phyloP scores from a whole-genome alignment of 208 protist species.

The Acanthamoeba royreba region DNA sequence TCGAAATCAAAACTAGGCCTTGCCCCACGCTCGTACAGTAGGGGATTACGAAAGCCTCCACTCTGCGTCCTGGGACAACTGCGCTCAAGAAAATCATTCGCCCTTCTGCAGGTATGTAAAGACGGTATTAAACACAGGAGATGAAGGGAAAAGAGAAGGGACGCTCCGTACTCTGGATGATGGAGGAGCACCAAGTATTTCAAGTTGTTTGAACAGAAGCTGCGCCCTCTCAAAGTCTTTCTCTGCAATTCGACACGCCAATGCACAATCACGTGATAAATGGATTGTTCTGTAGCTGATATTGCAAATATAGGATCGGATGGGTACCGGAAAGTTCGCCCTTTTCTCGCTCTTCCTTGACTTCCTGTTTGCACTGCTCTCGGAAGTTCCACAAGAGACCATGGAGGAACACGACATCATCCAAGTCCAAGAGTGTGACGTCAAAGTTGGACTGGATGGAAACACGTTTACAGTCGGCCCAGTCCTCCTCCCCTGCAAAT shows the following conservation, averaged over 20 bases:
- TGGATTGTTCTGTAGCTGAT: not conserved
- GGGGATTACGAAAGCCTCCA: no score
- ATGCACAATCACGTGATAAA: not conserved
- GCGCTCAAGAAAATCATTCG: no score
- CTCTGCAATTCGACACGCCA: not conserved
- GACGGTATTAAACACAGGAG: no score
- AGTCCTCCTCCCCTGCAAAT: not conserved
- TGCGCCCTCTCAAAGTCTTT: not conserved
- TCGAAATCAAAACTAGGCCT: no score
- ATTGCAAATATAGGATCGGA: not conserved
- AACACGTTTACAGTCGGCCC: not conserved
- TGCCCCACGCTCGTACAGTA: no score
- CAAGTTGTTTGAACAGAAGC: not conserved
- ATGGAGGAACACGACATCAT: constrained; percentile 1
- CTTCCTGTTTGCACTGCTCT: not conserved
- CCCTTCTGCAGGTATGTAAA: no score
- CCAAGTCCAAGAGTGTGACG: not conserved
- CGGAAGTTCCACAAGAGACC: not conserved
- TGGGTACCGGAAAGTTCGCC: not conserved
- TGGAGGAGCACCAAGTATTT: not conserved
- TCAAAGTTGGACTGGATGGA: not conserved
- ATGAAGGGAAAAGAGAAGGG: no score
- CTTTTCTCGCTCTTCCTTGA: not conserved
- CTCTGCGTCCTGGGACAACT: no score
- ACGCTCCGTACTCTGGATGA: no score